Conservation (phyloP, 441 rosid genomes). For the Euphorbia corollata region DNA sequence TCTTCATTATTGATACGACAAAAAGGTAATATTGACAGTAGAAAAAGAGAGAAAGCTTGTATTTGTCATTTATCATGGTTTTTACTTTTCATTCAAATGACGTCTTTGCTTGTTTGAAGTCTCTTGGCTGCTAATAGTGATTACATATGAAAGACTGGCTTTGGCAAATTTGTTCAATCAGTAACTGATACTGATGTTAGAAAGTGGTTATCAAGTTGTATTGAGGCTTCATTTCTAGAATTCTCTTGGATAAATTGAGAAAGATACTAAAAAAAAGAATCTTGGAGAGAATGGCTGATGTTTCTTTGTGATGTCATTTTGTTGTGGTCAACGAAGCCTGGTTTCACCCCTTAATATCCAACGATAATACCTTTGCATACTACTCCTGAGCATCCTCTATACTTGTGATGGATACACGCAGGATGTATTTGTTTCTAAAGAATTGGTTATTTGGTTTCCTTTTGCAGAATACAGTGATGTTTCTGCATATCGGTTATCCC, state of each 20-base stretch:
- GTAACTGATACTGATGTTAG: not conserved
- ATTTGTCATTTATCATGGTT: not conserved
- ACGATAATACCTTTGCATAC: not conserved
- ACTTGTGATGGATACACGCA: not conserved
- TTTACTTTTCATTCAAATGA: not conserved
- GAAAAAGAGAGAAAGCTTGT: not conserved
- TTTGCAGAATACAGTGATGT: conserved; percentile 85
- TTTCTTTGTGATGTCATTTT: not conserved
- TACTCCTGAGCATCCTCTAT: not conserved
- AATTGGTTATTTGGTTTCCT: not conserved
- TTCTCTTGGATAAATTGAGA: not conserved
- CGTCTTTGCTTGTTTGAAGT: not conserved
- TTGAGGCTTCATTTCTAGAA: not conserved
- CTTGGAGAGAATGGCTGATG: not conserved
- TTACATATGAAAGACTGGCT: not conserved
- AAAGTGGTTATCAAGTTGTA: not conserved
- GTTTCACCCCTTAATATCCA: not conserved
- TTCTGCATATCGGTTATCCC: conserved; percentile 78
- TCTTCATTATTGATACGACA: not conserved
- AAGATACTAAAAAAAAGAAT: not conserved
- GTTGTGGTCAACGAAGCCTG: not conserved
- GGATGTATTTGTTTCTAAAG: conserved; percentile 9
- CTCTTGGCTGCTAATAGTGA: not conserved
- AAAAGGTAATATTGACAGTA: not conserved
- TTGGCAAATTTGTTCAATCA: not conserved